Evolutionary conservation across 2,329 filamentous ascomycete species (phyloP), one percentile per base, ranked within the genome.

Genomic region (Nothopassalora personata): DNA sequence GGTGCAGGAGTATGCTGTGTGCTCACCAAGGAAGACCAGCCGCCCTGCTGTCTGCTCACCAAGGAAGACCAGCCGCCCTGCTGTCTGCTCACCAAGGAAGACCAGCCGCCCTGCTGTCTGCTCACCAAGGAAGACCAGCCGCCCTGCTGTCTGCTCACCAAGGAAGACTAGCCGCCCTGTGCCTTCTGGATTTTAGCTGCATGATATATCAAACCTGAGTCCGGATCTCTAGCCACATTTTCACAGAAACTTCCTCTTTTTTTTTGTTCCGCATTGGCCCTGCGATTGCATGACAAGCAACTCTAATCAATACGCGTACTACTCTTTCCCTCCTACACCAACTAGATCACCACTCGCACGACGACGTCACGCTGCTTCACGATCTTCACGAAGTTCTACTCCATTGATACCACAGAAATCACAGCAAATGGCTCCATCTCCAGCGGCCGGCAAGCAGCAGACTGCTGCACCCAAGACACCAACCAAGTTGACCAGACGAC

Each of bases 321-420:
- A 79, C 70, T 79, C 78, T 61, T 80, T 80, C 60, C 78, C 78
- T 68, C 77, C 76, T 56, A 79, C 78, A 51, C 77, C 78, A 56
- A 79, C 74, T 64, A 73, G 77, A 68, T 60, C 67, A 67, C 78
- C 78, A 73, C 74, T 63, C 71, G 69, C 66, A 70, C 72, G 52
- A 61, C 66, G 58, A 66, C 65, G 48, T 59, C 59, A 55, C 66
- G 66, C 33, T 10, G 33, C 28, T 51, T 31, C 49, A 51, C 49
- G 49, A 51, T 51, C 49, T 62, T 66, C 64, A 63, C 59, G 58
- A 67, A 64, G 46, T 61, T 65, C 57, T 59, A 70, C 68, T 59
- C 68, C 70, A 63, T 67, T 68, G 65, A 69, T 54, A 63, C 67
- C 31, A 46, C 49, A 56, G 56, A 59, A 68, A 64, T 60, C 70